These are phyloP conservation scores for Pseudogymnoascus destructans DNA, from an alignment of 2,329 filamentous ascomycete species.

Conservation along the genomic window DNA sequence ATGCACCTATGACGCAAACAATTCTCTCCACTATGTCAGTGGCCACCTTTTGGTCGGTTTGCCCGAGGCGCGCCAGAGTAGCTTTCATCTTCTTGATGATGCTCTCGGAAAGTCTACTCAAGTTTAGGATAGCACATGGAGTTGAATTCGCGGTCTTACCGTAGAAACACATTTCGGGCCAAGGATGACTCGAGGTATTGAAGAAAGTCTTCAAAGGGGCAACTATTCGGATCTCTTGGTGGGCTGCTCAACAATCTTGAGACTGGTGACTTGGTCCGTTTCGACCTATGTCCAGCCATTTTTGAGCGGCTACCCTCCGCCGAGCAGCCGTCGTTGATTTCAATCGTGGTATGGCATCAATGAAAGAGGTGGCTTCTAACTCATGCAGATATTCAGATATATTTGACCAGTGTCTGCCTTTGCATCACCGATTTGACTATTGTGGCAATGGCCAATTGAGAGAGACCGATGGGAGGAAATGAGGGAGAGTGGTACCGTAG, in stretches of 20 bases:
- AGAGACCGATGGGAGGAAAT: neutral
- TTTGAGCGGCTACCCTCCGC: neutral
- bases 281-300: neutral
- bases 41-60: neutral
- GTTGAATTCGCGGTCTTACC: neutral
- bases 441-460: neutral
- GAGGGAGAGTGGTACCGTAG: neutral
- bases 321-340: neutral
- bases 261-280: neutral
- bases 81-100: neutral
- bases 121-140: neutral
- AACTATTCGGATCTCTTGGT: neutral
- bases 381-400: neutral
- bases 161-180: neutral
- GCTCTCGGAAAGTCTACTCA: neutral
- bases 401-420: neutral
- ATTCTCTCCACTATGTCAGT: neutral
- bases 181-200: neutral
- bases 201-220: conserved; percentile 1
- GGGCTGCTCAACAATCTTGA: neutral
- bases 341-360: neutral
- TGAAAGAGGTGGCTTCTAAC: neutral
- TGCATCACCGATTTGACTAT: neutral
- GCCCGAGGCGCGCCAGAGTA: neutral
- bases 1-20: neutral